Evolutionary conservation across 352 stramenopile genomes (phyloP).

Genomic region (Globisporangium ultimum): DNA sequence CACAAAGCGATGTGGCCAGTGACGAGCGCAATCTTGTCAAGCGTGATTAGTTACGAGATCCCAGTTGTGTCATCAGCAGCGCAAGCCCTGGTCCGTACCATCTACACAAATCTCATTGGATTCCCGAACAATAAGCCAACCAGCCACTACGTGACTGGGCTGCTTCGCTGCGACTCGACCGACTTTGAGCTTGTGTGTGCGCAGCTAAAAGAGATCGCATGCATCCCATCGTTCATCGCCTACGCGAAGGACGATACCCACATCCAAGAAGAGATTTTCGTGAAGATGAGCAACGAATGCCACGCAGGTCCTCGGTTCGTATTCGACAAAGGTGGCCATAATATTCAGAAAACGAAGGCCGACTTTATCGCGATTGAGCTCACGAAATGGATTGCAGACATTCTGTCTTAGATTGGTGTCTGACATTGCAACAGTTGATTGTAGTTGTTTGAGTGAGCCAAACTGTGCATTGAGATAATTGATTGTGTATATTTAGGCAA

Average conservation of each 20-base stretch:
- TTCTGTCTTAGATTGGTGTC: background rate
- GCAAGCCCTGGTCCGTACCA: background rate
- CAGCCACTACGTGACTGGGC: conserved; percentile 54
- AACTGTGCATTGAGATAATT: too few relatives aligned
- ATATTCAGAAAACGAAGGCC: conserved; percentile 71
- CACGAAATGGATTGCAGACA: conserved; percentile 3
- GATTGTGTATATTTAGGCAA: too few relatives aligned
- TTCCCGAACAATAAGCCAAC: conserved; percentile 38
- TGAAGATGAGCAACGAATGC: conserved; percentile 14
- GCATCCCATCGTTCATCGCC: conserved; percentile 42
- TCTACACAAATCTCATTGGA: conserved; percentile 42
- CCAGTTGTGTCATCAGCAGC: background rate
- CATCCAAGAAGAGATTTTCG: conserved; percentile 1
- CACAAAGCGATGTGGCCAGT: conserved; percentile 9
- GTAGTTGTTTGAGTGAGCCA: too few relatives aligned
- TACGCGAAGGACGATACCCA: conserved; percentile 51
- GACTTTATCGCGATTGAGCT: conserved; percentile 5
- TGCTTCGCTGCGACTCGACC: conserved; percentile 41
- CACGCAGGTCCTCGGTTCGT: conserved; percentile 31
- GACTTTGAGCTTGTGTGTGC: conserved; percentile 39
- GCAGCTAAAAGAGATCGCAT: conserved; percentile 25
- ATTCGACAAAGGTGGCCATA: conserved; percentile 59
- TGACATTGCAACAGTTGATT: too few relatives aligned
- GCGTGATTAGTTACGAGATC: conserved; percentile 5
- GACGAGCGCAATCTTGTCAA: conserved; percentile 1